Base-by-base conservation (phyloP, 129 eudicot genomes). In the Lactuca sativa region DNA sequence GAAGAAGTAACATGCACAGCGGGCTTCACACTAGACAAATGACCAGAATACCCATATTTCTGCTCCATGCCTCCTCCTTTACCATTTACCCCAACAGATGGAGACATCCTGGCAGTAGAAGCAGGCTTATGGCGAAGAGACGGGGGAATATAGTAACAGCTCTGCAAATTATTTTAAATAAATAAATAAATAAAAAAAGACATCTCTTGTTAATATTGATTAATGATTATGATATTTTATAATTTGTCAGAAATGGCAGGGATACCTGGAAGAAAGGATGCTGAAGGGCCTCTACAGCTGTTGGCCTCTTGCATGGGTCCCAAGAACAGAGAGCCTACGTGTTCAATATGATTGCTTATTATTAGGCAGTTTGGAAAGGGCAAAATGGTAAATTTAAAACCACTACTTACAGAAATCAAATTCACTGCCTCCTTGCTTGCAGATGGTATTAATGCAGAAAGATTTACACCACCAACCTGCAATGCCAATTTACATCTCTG, bases 231-330 rank as follows among this genome's bases (percentile, higher is more conserved):
- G 34, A 71, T 48, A 11, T 34, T 56, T 64, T 37, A 57, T 10
- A 48, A 70, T 10, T 71, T 32, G 31, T 49, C 34, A 78, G 18
- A 17, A 56, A 21, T 15, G 59, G n/a, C 30, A 1, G 52, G 52
- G 4, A 2, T 51, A 92, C 96, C 93, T 91, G 96, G 78, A 91
- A 91, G 81, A 91, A 91, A 47, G 96, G 93, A 80, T 92, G 98
- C 59, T 89, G 98, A 84, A 92, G 95, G 58, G 82, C 98, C 80
- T 89, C 95, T 31, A 69, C 58, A 59, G 95, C 98, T 67, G 95
- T 82, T 10, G 98, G 98, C 78, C 98, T 86, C 83, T 86, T 89
- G 74, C 83, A 69, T 32, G 98, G 98, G 70, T 92, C 91, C 98
- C 98, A 92, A 8, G 92, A 86, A 71, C 98, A 92, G 36, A 92